These are phyloP conservation scores for Hypoxylon sp. DNA, from an alignment of 2,329 filamentous ascomycete species.

Conservation along the genomic window DNA sequence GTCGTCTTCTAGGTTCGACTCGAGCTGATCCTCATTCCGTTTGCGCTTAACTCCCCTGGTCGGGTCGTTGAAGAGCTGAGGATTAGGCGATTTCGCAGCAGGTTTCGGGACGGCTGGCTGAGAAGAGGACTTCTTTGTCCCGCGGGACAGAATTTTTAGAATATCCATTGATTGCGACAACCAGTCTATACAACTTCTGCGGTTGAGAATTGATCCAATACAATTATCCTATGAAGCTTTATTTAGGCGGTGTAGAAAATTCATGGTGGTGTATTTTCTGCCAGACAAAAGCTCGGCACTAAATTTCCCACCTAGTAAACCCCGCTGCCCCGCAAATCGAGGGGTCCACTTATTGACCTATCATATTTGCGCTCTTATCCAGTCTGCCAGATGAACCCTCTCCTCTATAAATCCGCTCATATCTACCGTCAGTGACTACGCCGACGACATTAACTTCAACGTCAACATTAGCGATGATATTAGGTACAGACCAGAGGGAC, in stretches of 20 bases:
- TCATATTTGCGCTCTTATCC: not conserved
- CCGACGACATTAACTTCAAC: constrained; percentile 6
- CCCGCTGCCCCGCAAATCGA: constrained; percentile 28
- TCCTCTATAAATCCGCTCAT: not conserved
- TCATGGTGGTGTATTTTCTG: constrained; percentile 41
- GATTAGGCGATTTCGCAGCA: constrained; percentile 68
- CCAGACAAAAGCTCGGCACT: constrained; percentile 31
- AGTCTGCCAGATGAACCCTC: constrained; percentile 1
- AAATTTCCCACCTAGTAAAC: constrained; percentile 18
- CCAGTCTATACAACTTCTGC: not conserved
- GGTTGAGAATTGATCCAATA: constrained; percentile 21
- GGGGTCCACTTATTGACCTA: not conserved
- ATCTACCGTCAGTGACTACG: constrained; percentile 9
- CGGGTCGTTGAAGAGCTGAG: constrained; percentile 77
- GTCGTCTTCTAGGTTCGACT: constrained; percentile 50
- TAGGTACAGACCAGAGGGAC: constrained; percentile 4
- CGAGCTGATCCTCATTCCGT: constrained; percentile 57
- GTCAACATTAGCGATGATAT: constrained; percentile 1
- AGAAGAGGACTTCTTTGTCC: constrained; percentile 71
- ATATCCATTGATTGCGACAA: constrained; percentile 72
- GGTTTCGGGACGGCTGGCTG: constrained; percentile 55
- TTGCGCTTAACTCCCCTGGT: constrained; percentile 69
- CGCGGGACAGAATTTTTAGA: constrained; percentile 79
- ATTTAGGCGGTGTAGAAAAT: constrained; percentile 42
- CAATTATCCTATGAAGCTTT: constrained; percentile 20